A percentile compares a stretch with the other conserved stretches of the same genome.
These are phyloP conservation scores for Trametes maxima DNA, from an alignment of 768 basidiomycete species.

Conservation along the genomic window DNA sequence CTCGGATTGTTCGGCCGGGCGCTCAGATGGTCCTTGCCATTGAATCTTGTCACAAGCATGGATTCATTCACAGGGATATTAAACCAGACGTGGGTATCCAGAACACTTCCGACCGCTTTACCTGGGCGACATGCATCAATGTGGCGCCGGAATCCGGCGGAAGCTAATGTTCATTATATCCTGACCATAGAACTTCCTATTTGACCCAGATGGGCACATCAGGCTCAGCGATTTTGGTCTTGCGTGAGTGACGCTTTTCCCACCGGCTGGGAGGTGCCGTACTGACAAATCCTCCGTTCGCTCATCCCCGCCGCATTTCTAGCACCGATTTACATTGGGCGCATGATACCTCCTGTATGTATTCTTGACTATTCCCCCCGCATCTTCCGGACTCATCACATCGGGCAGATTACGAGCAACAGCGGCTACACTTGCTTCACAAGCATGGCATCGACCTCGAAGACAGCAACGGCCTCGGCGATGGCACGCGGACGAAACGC, in stretches of 20 bases:
- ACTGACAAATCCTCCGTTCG: constrained; percentile 9
- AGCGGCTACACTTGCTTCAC: constrained; percentile 81
- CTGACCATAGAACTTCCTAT: constrained; percentile 82
- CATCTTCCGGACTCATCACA: background rate
- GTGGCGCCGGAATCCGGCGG: constrained; percentile 9
- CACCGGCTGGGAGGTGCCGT: constrained; percentile 1
- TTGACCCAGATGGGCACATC: constrained; percentile 92
- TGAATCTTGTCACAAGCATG: constrained; percentile 89
- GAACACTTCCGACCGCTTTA: background rate
- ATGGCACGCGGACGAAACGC: constrained; percentile 74
- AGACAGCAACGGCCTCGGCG: constrained; percentile 60
- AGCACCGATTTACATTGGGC: constrained; percentile 96
- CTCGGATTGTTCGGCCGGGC: background rate
- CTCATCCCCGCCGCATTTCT: constrained; percentile 10
- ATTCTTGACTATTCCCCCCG: constrained; percentile 25
- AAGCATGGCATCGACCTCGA: constrained; percentile 97
- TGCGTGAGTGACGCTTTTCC: constrained; percentile 63
- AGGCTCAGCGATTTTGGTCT: constrained; percentile 95
- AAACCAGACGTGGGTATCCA: constrained; percentile 77
- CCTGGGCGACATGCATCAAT: constrained; percentile 1
- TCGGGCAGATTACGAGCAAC: constrained; percentile 86
- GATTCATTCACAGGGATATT: constrained; percentile 98
- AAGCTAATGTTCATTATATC: constrained; percentile 19
- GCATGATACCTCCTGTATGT: constrained; percentile 87
- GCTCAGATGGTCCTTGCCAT: constrained; percentile 90